A percentile compares a stretch with the other conserved stretches of the same genome.
These are phyloP conservation scores for Vaccinium macrocarpon DNA, from an alignment of 148 eudicot species.

Conservation along the genomic window DNA sequence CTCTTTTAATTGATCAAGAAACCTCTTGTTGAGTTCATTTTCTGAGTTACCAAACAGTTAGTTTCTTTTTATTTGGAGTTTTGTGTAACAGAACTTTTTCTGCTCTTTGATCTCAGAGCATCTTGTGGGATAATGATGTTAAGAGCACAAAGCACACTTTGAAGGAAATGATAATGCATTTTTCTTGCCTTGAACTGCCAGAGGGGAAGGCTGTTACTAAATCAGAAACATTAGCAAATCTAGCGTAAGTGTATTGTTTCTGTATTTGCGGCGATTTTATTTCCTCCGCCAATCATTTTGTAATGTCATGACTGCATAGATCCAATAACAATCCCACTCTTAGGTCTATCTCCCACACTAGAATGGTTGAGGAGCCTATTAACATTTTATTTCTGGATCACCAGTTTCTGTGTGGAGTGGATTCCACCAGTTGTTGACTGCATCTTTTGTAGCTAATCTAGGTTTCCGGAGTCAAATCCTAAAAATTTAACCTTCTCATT, in stretches of 20 bases:
- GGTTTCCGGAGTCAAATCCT: not conserved
- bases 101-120: conserved; percentile 54
- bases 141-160: conserved; percentile 78
- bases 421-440: not conserved
- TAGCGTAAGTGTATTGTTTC: conserved; percentile 56
- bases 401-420: not conserved
- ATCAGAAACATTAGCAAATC: conserved; percentile 59
- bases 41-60: not conserved
- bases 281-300: not conserved
- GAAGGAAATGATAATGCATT: conserved; percentile 85
- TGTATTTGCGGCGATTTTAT: too few species aligned
- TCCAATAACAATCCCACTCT: not conserved
- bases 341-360: not conserved
- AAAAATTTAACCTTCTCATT: not conserved
- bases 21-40: not conserved
- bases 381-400: not conserved
- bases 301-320: not conserved
- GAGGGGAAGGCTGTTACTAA: conserved; percentile 80
- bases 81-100: not conserved
- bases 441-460: not conserved
- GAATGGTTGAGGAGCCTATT: not conserved
- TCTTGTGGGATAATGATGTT: conserved; percentile 87
- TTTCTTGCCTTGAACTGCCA: conserved; percentile 65
- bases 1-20: not conserved
- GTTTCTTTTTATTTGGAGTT: not conserved